Conservation (phyloP, 2,329 filamentous ascomycete species). For the Albifimbria verrucaria region DNA sequence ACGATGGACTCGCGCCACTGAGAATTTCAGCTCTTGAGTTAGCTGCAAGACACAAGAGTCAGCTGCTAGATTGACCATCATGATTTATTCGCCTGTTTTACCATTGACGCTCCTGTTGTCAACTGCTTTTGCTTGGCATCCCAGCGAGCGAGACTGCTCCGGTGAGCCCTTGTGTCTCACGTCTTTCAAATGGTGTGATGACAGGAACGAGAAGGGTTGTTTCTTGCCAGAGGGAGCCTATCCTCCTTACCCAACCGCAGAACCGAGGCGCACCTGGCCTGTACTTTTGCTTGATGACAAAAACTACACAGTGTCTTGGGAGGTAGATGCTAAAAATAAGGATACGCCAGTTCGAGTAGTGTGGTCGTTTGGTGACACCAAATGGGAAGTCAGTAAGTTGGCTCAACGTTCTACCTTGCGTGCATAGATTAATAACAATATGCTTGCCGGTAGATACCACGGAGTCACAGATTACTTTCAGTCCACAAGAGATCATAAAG, state of each 20-base stretch:
- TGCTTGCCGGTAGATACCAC: background rate
- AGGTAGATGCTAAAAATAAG: background rate
- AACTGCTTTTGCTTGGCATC: background rate
- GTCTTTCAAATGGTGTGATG: background rate
- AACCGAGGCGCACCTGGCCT: background rate
- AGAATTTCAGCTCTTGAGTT: too few species aligned
- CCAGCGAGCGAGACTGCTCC: background rate
- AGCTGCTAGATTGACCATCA: too few species aligned
- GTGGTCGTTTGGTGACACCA: background rate
- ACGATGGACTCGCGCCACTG: too few species aligned
- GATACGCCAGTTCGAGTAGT: background rate
- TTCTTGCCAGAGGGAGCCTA: background rate
- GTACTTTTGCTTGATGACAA: background rate
- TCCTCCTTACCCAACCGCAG: background rate
- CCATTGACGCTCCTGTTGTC: too few species aligned
- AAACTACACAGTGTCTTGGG: background rate
- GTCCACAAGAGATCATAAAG: background rate
- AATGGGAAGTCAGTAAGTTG: background rate
- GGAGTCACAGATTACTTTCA: background rate
- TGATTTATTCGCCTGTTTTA: too few species aligned
- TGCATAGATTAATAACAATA: background rate
- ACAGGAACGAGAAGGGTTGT: too few species aligned
- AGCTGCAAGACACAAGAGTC: too few species aligned
- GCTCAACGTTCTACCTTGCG: background rate
- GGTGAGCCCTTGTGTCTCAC: background rate